phyloP scores from a whole-genome alignment of 2,329 filamentous ascomycete genomes.

The Colletotrichum navitas region DNA sequence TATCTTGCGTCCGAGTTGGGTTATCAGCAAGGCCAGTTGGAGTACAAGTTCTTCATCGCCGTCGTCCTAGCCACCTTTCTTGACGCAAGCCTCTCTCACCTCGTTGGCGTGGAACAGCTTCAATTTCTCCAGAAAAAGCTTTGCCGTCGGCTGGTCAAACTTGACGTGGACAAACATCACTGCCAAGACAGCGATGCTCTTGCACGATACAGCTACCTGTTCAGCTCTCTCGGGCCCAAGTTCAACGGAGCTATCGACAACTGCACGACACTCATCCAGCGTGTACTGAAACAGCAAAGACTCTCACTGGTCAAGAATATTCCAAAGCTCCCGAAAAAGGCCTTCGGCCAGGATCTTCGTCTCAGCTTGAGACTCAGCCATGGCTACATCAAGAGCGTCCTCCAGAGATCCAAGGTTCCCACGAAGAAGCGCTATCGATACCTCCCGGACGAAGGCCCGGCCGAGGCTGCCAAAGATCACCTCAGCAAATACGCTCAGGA shows the following conservation, averaged over 20 bases:
- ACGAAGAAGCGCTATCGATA: neutral
- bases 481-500: constrained; percentile 42
- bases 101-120: constrained; percentile 52
- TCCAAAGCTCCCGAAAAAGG: constrained; percentile 55
- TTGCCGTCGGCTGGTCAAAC: constrained; percentile 68
- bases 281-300: constrained; percentile 58
- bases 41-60: constrained; percentile 71
- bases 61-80: constrained; percentile 61
- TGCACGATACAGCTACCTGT: constrained; percentile 47
- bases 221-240: constrained; percentile 45
- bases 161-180: constrained; percentile 57
- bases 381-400: constrained; percentile 46
- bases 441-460: constrained; percentile 4
- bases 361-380: constrained; percentile 59
- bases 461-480: constrained; percentile 36
- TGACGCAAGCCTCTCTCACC: constrained; percentile 49
- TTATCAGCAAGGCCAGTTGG: constrained; percentile 55
- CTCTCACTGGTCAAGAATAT: constrained; percentile 53
- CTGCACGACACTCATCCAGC: constrained; percentile 49
- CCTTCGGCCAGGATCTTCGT: constrained; percentile 47
- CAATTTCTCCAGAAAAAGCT: constrained; percentile 64
- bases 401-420: constrained; percentile 2
- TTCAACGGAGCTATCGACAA: constrained; percentile 49
- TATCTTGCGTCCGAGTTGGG: constrained; percentile 59
- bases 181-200: constrained; percentile 28